These are phyloP conservation scores for Penicilliopsis zonata DNA, from an alignment of 495 filamentous ascomycete species.

Conservation along the genomic window DNA sequence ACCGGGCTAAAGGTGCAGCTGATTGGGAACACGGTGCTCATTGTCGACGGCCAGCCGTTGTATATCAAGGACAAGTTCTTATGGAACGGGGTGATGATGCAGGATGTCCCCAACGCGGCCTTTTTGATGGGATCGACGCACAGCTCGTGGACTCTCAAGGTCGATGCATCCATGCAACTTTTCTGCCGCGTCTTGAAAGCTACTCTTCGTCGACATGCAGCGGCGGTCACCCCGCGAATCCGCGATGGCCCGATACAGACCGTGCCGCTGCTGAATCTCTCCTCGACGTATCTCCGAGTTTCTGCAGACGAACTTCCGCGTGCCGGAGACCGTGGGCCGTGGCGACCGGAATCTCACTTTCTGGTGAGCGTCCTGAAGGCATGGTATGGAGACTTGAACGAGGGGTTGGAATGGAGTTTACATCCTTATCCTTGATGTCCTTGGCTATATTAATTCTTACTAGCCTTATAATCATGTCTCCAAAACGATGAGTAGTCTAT, in stretches of 20 bases:
- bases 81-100: slow-evolving; percentile 49
- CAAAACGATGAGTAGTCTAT: too few relatives aligned
- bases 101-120: slow-evolving; percentile 45
- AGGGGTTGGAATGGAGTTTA: neutral
- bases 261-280: slow-evolving; percentile 30
- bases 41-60: slow-evolving; percentile 42
- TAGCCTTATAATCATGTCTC: too few relatives aligned
- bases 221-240: slow-evolving; percentile 13
- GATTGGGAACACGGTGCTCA: slow-evolving; percentile 34
- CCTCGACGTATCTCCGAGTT: slow-evolving; percentile 37
- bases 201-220: slow-evolving; percentile 25
- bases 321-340: slow-evolving; percentile 37
- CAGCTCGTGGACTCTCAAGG: slow-evolving; percentile 47
- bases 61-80: slow-evolving; percentile 33
- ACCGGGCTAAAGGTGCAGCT: slow-evolving; percentile 54
- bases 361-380: neutral
- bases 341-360: slow-evolving; percentile 24
- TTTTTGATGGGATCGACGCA: slow-evolving; percentile 48
- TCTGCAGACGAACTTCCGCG: slow-evolving; percentile 28
- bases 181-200: slow-evolving; percentile 31
- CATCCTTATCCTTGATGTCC: too few relatives aligned
- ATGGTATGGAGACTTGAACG: neutral
- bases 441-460: too few relatives aligned
- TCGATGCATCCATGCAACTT: slow-evolving; percentile 39
- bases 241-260: slow-evolving; percentile 15